A percentile compares a stretch with the other conserved stretches of the same genome.
Evolutionary conservation across 768 basidiomycete species (phyloP).

Genomic region (Podaxis carcinomalis): DNA sequence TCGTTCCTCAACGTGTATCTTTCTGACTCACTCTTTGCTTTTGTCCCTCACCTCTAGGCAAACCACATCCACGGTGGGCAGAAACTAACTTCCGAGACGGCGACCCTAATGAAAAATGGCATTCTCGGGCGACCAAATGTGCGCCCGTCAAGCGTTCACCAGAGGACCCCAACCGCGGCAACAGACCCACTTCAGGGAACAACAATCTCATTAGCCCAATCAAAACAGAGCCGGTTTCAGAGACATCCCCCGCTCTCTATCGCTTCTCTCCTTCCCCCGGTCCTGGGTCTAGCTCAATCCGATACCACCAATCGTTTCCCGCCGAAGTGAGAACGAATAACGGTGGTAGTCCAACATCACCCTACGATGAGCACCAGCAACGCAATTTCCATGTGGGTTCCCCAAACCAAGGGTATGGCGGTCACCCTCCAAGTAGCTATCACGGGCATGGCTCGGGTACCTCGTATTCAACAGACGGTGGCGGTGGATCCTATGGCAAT

Average conservation of each 20-base stretch:
- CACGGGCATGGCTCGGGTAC: slow-evolving; percentile 20
- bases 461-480: slow-evolving; percentile 35
- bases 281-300: slow-evolving; percentile 34
- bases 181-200: slow-evolving; percentile 26
- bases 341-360: slow-evolving; percentile 13
- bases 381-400: slow-evolving; percentile 19
- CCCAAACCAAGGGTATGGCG: slow-evolving; percentile 24
- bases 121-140: slow-evolving; percentile 76
- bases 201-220: slow-evolving; percentile 53
- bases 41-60: slow-evolving; percentile 41
- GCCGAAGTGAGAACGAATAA: slow-evolving; percentile 29
- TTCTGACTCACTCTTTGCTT: not conserved
- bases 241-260: slow-evolving; percentile 53
- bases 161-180: slow-evolving; percentile 14
- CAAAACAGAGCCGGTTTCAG: slow-evolving; percentile 60
- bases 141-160: slow-evolving; percentile 31
- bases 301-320: slow-evolving; percentile 44
- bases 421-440: slow-evolving; percentile 16
- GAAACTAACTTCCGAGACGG: slow-evolving; percentile 75
- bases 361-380: slow-evolving; percentile 21
- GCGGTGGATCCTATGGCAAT: slow-evolving; percentile 30
- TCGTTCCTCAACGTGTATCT: not conserved
- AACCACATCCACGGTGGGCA: slow-evolving; percentile 86
- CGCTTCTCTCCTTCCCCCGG: slow-evolving; percentile 64
- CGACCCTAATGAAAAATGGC: slow-evolving; percentile 82